A percentile compares a stretch with the other conserved stretches of the same genome.
Evolutionary conservation across 1,139 yeast genomes (phyloP).

Genomic region (Nakaseomyces delphensis): DNA sequence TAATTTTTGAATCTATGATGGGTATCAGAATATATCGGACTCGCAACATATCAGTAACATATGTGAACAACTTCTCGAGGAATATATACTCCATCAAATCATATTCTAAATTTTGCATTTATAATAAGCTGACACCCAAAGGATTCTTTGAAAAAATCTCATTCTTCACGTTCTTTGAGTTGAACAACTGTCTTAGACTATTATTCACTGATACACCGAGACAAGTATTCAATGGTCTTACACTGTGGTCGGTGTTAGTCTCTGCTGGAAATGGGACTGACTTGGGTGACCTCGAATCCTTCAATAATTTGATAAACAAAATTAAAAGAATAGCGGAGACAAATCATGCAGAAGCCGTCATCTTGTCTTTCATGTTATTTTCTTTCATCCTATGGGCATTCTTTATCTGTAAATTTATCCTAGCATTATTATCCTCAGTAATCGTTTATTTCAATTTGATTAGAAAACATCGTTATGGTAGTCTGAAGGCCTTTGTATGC

Average conservation of each 20-base stretch:
- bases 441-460: slow-evolving; percentile 47
- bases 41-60: slow-evolving; percentile 59
- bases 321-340: slow-evolving; percentile 51
- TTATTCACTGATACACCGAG: slow-evolving; percentile 81
- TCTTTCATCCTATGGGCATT: slow-evolving; percentile 65
- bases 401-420: slow-evolving; percentile 13
- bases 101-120: slow-evolving; percentile 65
- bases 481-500: slow-evolving; percentile 26
- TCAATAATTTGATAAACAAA: slow-evolving; percentile 45
- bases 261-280: slow-evolving; percentile 32
- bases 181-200: slow-evolving; percentile 56
- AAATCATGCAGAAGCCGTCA: slow-evolving; percentile 57
- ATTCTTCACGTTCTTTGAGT: slow-evolving; percentile 56
- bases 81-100: slow-evolving; percentile 46
- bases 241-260: slow-evolving; percentile 47
- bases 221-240: slow-evolving; percentile 72
- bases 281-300: slow-evolving; percentile 22
- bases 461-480: slow-evolving; percentile 14
- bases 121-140: slow-evolving; percentile 56
- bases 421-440: slow-evolving; percentile 33
- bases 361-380: slow-evolving; percentile 65
- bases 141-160: slow-evolving; percentile 60
- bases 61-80: slow-evolving; percentile 59
- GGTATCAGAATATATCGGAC: slow-evolving; percentile 54
- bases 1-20: slow-evolving; percentile 50